Evolutionary conservation across 805 yeast genomes (phyloP), one percentile per base, ranked within the genome.

Genomic region (Schizosaccharomyces lindneri): DNA sequence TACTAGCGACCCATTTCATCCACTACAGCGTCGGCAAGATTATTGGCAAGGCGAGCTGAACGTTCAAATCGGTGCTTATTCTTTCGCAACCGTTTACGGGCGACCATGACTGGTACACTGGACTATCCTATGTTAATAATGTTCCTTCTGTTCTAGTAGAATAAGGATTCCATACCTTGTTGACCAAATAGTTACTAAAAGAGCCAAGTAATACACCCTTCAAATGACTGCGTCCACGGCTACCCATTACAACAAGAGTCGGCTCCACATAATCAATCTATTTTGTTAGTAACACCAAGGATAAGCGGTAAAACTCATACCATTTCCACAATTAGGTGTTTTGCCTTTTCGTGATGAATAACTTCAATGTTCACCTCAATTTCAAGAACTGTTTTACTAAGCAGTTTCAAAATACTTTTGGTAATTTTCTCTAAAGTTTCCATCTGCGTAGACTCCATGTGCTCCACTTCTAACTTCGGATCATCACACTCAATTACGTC

Each of bases 71-170:
- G 60, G 9, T 57, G 76, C 63, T 81, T 79, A 64, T 82, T 76
- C 72, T 83, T 83, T 73, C 83, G 83, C 67, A 84, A 75, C 69
- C 82, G 84, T 65, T 80, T 79, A 63, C 85, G 76, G 24, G 84
- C 90, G 60, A 84, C 89, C 90, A 84, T 84, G 27, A 84, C 89
- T 0, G 90, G 89, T 2, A 82, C 86, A 19, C 82, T 73, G 66
- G 83, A 79, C 69, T 59, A 43, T 13, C 2, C 9, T 36, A 4
- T 36, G 21, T 29, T 19, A 32, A 4, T 19, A 46, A 13, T 9
- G 5, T 19, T 29, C 11, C 7, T 7, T 13, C 29, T 32, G 36
- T 13, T 11, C 21, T 17, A 32, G 17, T n/a, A 46, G 9, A 31
- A 27, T 15, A 17, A 9, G n/a, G 6, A 6, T 32, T 21, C 9